These are phyloP conservation scores for Diospyros lotus DNA, from an alignment of 148 eudicot genomes.

Conservation along the genomic window DNA sequence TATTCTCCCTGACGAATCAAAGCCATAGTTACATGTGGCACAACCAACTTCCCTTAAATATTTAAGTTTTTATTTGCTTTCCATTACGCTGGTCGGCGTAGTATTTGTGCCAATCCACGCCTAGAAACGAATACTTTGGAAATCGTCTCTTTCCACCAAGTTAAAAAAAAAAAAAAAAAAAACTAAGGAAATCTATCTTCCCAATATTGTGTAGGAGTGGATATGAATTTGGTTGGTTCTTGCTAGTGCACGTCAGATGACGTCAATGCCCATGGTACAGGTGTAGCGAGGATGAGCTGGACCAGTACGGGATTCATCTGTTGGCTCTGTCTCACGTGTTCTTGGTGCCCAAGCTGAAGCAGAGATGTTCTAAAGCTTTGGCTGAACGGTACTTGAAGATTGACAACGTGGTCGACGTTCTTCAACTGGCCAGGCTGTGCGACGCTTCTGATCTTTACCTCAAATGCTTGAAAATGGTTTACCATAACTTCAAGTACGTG, in stretches of 20 bases:
- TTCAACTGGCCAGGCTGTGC: slow-evolving; percentile 80
- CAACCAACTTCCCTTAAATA: neutral
- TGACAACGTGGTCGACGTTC: slow-evolving; percentile 73
- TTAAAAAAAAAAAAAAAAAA: no score
- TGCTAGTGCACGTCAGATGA: neutral
- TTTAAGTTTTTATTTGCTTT: neutral
- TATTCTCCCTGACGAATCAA: neutral
- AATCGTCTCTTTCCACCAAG: no score
- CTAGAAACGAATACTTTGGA: no score
- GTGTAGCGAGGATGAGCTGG: slow-evolving; percentile 68
- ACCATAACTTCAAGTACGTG: slow-evolving; percentile 46
- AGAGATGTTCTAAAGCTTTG: slow-evolving; percentile 61
- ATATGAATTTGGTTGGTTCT: no score
- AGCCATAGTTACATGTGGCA: neutral
- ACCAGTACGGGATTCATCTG: slow-evolving; percentile 77
- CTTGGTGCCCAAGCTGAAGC: slow-evolving; percentile 72
- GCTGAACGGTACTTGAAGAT: slow-evolving; percentile 36
- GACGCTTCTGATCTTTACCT: slow-evolving; percentile 84
- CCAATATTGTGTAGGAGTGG: neutral
- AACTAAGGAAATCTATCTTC: neutral
- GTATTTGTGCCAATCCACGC: no score
- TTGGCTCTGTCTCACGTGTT: slow-evolving; percentile 80
- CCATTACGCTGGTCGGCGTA: no score
- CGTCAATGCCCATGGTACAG: slow-evolving; percentile 26
- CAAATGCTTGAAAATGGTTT: slow-evolving; percentile 59